A percentile compares a stretch with the other conserved stretches of the same genome.
Evolutionary conservation across 2,329 filamentous ascomycete species (phyloP).

Genomic region (Gaeumannomyces tritici): DNA sequence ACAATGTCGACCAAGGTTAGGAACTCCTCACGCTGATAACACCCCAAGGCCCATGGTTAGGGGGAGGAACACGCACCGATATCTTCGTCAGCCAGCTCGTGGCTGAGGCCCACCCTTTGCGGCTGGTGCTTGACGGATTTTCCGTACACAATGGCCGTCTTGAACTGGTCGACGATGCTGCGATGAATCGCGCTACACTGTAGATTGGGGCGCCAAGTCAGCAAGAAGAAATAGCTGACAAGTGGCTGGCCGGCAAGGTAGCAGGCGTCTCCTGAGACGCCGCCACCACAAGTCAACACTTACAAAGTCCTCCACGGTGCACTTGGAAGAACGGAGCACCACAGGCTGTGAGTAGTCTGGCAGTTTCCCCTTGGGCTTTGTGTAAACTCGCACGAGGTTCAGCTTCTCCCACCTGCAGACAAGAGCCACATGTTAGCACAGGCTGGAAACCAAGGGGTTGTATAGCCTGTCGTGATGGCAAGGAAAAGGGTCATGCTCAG

Average conservation of each 20-base stretch:
- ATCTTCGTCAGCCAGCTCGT: conserved; percentile 93
- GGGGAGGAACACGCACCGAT: conserved; percentile 57
- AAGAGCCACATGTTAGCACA: conserved; percentile 2
- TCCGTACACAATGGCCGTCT: conserved; percentile 89
- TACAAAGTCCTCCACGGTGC: conserved; percentile 95
- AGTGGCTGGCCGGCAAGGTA: background rate
- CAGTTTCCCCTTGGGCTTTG: conserved; percentile 91
- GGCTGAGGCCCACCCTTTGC: conserved; percentile 81
- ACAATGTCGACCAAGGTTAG: background rate
- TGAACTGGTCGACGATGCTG: conserved; percentile 92
- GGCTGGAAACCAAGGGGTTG: background rate
- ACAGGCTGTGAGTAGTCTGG: conserved; percentile 91
- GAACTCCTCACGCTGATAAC: too few species aligned
- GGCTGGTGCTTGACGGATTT: conserved; percentile 98
- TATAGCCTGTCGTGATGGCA: background rate
- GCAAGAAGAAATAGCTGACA: background rate
- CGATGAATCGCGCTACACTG: conserved; percentile 97
- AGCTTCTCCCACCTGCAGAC: conserved; percentile 74
- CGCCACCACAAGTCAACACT: conserved; percentile 27
- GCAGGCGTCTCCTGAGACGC: background rate
- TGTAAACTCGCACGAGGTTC: conserved; percentile 85
- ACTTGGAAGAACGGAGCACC: conserved; percentile 71
- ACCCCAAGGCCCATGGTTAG: background rate
- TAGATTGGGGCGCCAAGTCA: background rate
- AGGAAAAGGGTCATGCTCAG: background rate